Percentiles rank a stretch among this genome's conserved stretches.
These are phyloP conservation scores for Verbascum thapsus DNA, from an alignment of 257 asterid genomes.

Conservation along the genomic window DNA sequence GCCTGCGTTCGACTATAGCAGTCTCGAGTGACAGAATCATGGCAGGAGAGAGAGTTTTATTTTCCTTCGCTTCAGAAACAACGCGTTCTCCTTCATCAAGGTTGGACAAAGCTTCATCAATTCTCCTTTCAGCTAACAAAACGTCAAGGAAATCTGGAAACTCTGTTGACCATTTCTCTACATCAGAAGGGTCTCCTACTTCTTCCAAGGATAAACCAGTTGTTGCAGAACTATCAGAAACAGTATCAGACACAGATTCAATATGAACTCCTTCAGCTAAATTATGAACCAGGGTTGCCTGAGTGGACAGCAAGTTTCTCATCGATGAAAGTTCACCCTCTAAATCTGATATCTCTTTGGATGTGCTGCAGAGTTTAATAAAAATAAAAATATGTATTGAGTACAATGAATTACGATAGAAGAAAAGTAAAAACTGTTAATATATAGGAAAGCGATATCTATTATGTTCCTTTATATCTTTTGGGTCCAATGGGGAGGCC, in stretches of 20 bases:
- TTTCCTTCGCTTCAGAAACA: conserved; percentile 73
- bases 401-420: background rate
- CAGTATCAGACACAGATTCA: conserved; percentile 58
- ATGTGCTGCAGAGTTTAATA: conserved; percentile 59
- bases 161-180: conserved; percentile 80
- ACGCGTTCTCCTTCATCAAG: conserved; percentile 88
- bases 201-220: conserved; percentile 50
- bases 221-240: conserved; percentile 45
- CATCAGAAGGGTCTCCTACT: conserved; percentile 66
- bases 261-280: conserved; percentile 94
- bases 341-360: conserved; percentile 98
- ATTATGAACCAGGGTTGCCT: conserved; percentile 85
- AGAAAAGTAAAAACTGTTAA: background rate
- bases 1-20: conserved; percentile 74
- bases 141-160: conserved; percentile 95
- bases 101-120: conserved; percentile 83
- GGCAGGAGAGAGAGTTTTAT: conserved; percentile 48
- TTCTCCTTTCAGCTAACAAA: conserved; percentile 93
- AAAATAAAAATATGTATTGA: conserved; percentile 18
- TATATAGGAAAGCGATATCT: background rate
- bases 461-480: background rate
- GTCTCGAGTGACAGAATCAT: conserved; percentile 59
- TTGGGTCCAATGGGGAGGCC: conserved; percentile 1
- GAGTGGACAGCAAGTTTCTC: conserved; percentile 95
- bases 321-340: conserved; percentile 99